Conservation (phyloP, 108 stramenopile genomes). For the Pseudonitzschia delicatissima region DNA sequence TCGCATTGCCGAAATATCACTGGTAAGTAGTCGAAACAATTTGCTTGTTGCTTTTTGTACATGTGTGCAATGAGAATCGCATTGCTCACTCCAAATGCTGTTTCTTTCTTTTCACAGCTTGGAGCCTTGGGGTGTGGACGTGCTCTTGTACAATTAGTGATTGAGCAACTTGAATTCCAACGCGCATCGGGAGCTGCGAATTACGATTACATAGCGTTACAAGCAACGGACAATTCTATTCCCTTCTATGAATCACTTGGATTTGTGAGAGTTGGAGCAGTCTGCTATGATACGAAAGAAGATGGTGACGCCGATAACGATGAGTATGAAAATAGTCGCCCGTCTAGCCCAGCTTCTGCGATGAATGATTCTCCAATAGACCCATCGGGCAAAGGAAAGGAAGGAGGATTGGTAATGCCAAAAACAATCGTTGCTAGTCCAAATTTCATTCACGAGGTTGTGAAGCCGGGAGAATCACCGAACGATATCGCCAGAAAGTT, state of each 20-base stretch:
- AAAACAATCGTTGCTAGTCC: slow-evolving; percentile 52
- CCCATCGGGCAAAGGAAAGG: slow-evolving; percentile 3
- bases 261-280: slow-evolving; percentile 82
- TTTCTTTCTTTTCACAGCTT: slow-evolving; percentile 24
- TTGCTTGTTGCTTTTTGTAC: background rate
- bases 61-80: too few species aligned
- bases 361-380: background rate
- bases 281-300: slow-evolving; percentile 30
- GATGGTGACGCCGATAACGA: background rate
- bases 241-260: slow-evolving; percentile 89
- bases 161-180: slow-evolving; percentile 77
- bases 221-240: slow-evolving; percentile 89
- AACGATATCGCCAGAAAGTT: slow-evolving; percentile 58
- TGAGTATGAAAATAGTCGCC: background rate
- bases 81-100: too few species aligned
- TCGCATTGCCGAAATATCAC: slow-evolving; percentile 83
- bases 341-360: slow-evolving; percentile 1
- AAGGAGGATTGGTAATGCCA: slow-evolving; percentile 17
- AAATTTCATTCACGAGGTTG: slow-evolving; percentile 39
- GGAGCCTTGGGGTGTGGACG: slow-evolving; percentile 76
- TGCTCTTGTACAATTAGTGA: slow-evolving; percentile 64
- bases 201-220: slow-evolving; percentile 85
- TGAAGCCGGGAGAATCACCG: slow-evolving; percentile 57
- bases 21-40: slow-evolving; percentile 16
- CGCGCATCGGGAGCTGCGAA: slow-evolving; percentile 50